Percentiles rank a stretch among this genome's conserved stretches.
phyloP scores from a whole-genome alignment of 192 early-diverging fungal species.

The Umbelopsis isabellina region DNA sequence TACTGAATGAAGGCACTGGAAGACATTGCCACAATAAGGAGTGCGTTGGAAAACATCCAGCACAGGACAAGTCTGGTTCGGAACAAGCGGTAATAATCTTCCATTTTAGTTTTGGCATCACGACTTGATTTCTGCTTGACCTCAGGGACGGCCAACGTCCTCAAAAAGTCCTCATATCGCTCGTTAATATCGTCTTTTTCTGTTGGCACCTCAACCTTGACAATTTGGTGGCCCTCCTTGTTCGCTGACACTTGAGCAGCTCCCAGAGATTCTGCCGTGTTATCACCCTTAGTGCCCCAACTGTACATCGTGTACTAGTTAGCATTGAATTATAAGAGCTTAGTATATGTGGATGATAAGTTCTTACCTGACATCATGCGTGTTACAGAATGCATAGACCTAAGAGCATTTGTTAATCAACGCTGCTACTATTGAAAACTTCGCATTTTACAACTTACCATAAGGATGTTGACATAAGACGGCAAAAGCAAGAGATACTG shows the following conservation, averaged over 20 bases:
- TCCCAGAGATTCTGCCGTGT: constrained; percentile 46
- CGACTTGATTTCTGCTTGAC: constrained; percentile 59
- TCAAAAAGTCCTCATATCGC: constrained; percentile 78
- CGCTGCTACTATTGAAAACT: constrained; percentile 47
- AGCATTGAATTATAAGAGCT: neutral
- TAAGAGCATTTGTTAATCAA: constrained; percentile 92
- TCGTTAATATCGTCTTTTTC: constrained; percentile 75
- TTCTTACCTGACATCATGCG: neutral
- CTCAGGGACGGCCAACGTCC: constrained; percentile 43
- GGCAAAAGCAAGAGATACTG: constrained; percentile 81
- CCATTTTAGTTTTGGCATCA: constrained; percentile 72
- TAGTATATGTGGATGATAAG: neutral
- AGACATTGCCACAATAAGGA: constrained; percentile 74
- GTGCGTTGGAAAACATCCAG: constrained; percentile 87
- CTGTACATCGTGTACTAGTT: constrained; percentile 49
- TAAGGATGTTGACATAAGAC: constrained; percentile 72
- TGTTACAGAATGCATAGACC: constrained; percentile 15
- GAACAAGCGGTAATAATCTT: constrained; percentile 89
- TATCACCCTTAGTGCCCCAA: constrained; percentile 84
- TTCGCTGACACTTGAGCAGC: constrained; percentile 49
- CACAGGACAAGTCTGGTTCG: constrained; percentile 78
- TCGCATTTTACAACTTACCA: constrained; percentile 72
- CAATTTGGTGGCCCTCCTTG: constrained; percentile 70
- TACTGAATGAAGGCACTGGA: constrained; percentile 31
- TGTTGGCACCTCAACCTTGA: constrained; percentile 73